A percentile compares a stretch with the other conserved stretches of the same genome.
phyloP scores from a whole-genome alignment of 2,329 filamentous ascomycete species.

The Lecanosticta acicola region DNA sequence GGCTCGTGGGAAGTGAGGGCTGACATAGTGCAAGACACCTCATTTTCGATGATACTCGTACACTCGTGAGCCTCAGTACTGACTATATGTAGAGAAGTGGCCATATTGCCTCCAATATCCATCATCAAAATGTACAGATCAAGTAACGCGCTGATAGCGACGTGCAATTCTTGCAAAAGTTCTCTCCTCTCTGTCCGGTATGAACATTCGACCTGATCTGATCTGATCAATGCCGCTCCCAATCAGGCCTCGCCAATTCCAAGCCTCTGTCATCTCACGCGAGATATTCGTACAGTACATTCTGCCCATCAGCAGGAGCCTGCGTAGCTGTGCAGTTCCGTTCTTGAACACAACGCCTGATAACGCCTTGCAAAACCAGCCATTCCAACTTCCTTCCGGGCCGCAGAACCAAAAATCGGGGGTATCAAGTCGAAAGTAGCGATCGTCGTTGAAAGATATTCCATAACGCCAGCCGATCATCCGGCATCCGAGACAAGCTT shows the following conservation, averaged over 20 bases:
- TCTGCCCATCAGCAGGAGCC: too few species aligned
- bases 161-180: too few species aligned
- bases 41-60: too few species aligned
- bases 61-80: neutral
- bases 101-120: neutral
- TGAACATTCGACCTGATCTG: too few species aligned
- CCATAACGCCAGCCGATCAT: constrained; percentile 8
- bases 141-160: constrained; percentile 17
- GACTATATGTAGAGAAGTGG: too few species aligned
- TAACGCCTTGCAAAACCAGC: constrained; percentile 16
- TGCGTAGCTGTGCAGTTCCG: neutral
- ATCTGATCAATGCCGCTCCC: too few species aligned
- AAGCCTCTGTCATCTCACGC: too few species aligned
- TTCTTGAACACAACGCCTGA: constrained; percentile 1
- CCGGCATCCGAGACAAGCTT: constrained; percentile 2
- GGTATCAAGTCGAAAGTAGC: constrained; percentile 32
- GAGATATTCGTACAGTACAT: constrained; percentile 13
- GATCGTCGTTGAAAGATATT: constrained; percentile 29
- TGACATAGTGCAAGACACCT: too few species aligned
- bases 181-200: too few species aligned
- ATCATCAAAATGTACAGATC: constrained; percentile 10
- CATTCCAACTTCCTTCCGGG: constrained; percentile 12
- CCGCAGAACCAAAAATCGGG: constrained; percentile 17
- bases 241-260: too few species aligned
- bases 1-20: too few species aligned